Conservation (phyloP, 495 filamentous ascomycete species). For the Daldinia caldariorum region DNA sequence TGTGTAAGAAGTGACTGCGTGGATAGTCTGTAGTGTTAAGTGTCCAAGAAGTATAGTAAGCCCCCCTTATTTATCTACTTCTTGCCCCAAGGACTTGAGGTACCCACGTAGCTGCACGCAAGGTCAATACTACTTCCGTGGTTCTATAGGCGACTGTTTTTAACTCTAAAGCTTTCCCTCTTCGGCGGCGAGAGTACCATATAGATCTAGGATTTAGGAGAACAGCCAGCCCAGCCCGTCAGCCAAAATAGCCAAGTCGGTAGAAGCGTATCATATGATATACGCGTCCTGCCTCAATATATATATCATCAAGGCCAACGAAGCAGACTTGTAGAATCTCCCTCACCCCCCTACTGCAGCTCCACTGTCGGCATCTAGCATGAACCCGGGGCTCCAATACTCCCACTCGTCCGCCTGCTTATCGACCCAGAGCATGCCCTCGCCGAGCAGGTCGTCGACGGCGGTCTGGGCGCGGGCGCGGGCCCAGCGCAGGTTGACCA, state of each 20-base stretch:
- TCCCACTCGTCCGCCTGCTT: constrained; percentile 85
- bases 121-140: background rate
- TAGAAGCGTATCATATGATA: background rate
- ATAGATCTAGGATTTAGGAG: background rate
- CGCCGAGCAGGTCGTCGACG: constrained; percentile 87
- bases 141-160: background rate
- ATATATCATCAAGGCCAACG: background rate
- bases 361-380: constrained; percentile 51
- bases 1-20: background rate
- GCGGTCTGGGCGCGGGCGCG: constrained; percentile 85
- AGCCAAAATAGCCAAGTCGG: background rate
- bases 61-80: background rate
- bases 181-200: background rate
- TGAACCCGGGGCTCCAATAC: constrained; percentile 89
- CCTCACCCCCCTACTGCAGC: constrained; percentile 29
- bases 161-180: too few species aligned
- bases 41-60: background rate
- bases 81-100: background rate
- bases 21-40: background rate
- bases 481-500: constrained; percentile 89
- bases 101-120: background rate
- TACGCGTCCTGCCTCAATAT: background rate
- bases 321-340: background rate
- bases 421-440: constrained; percentile 95
- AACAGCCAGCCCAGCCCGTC: background rate